These are phyloP conservation scores for Cryptococcus sp. DNA, from an alignment of 1,284 basidiomycete genomes.

Conservation along the genomic window DNA sequence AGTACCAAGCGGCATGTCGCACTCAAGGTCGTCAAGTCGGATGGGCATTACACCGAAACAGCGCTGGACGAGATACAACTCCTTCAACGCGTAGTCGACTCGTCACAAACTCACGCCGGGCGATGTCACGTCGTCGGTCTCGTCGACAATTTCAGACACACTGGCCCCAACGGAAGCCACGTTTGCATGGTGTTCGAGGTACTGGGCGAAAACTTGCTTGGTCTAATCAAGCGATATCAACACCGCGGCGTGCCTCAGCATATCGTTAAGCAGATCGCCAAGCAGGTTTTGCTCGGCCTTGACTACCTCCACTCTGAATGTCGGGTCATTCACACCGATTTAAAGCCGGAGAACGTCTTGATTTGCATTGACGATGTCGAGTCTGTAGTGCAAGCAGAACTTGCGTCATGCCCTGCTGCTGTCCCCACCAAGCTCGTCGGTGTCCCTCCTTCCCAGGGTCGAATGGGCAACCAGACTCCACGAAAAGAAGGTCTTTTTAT, in stretches of 20 bases:
- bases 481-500: constrained; percentile 84
- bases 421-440: constrained; percentile 82
- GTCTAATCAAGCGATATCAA: constrained; percentile 86
- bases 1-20: constrained; percentile 95
- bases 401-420: constrained; percentile 61
- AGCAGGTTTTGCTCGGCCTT: constrained; percentile 90
- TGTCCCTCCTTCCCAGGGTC: constrained; percentile 90
- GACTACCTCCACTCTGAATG: constrained; percentile 98
- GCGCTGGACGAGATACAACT: constrained; percentile 99
- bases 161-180: constrained; percentile 93
- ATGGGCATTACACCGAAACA: constrained; percentile 94
- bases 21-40: constrained; percentile 98
- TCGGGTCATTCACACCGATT: constrained; percentile 91
- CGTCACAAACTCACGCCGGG: constrained; percentile 64
- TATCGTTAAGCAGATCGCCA: constrained; percentile 94
- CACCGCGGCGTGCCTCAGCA: constrained; percentile 89
- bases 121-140: constrained; percentile 79
- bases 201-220: constrained; percentile 95
- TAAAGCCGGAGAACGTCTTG: constrained; percentile 98
- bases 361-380: constrained; percentile 98
- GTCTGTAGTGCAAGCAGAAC: constrained; percentile 83
- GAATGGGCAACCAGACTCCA: constrained; percentile 97
- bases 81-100: constrained; percentile 88
- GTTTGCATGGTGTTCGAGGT: constrained; percentile 99
- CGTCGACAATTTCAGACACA: constrained; percentile 95